Evolutionary conservation across 2,329 filamentous ascomycete genomes (phyloP).

Genomic region (Didymella pomorum): DNA sequence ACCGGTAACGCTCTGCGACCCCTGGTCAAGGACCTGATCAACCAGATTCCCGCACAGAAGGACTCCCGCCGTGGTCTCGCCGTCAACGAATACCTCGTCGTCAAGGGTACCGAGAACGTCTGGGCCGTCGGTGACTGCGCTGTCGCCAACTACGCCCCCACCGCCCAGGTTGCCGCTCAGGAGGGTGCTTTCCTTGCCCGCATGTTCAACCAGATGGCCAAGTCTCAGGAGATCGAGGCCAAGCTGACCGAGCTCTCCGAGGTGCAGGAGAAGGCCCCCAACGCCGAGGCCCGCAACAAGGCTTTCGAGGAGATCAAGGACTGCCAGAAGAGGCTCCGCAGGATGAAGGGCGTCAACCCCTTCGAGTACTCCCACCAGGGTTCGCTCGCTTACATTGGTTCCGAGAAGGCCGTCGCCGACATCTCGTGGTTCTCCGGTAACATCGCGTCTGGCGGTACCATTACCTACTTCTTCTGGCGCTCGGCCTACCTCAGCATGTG

Average conservation of each 20-base stretch:
- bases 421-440: slow-evolving; percentile 98
- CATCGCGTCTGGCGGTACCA: slow-evolving; percentile 87
- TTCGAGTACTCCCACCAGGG: slow-evolving; percentile 99
- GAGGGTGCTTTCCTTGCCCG: slow-evolving; percentile 94
- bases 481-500: slow-evolving; percentile 99
- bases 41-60: slow-evolving; percentile 91
- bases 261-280: slow-evolving; percentile 70
- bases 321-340: slow-evolving; percentile 83
- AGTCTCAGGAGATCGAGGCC: slow-evolving; percentile 82
- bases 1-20: slow-evolving; percentile 94
- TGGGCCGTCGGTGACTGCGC: slow-evolving; percentile 99
- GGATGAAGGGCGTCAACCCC: slow-evolving; percentile 93
- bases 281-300: slow-evolving; percentile 65
- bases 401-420: slow-evolving; percentile 96
- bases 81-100: slow-evolving; percentile 98
- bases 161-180: slow-evolving; percentile 94
- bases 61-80: slow-evolving; percentile 92
- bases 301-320: slow-evolving; percentile 80
- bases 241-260: slow-evolving; percentile 75
- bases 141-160: slow-evolving; percentile 96
- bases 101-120: slow-evolving; percentile 95
- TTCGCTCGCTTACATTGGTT: slow-evolving; percentile 95
- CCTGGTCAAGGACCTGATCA: slow-evolving; percentile 89
- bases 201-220: slow-evolving; percentile 99
- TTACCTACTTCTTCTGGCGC: slow-evolving; percentile 99